Evolutionary conservation across 2,329 filamentous ascomycete species (phyloP), one percentile per base, ranked within the genome.

Genomic region (Exophiala lecanii-corni): DNA sequence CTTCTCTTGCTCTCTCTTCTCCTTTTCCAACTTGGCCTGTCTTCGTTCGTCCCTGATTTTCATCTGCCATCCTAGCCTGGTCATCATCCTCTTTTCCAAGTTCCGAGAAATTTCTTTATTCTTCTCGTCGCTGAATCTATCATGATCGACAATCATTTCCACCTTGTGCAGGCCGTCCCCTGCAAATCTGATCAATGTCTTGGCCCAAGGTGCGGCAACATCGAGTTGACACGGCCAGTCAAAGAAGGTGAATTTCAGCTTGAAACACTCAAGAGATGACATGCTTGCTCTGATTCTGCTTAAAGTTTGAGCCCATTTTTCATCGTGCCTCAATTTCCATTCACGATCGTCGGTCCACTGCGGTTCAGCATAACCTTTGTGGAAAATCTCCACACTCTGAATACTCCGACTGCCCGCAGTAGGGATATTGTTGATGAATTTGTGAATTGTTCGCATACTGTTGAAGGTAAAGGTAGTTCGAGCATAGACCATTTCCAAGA

Each of bases 351-450:
- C 45, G 36, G 52, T 47, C 40, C 37, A 37, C 10, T 36, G 15
- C n/a, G 54, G 54, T 37, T 55, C 50, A 10, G 47, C 51, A 34
- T 57, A 55, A 3, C 52, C 51, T 7, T 19, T 30, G 17, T 56
- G 46, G 13, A 26, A 39, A 12, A 57, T 43, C 26, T 53, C 48
- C 6, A 57, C 16, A n/a, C 40, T 46, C 28, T 32, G 61, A 17
- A 62, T 64, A 30, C 68, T 68, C 12, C 59, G 73, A 49, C 68
- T 67, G 41, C 64, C 62, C 32, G 59, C 73, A 48, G 64, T 70
- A 41, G 69, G 66, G 32, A 58, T 51, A 36, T 57, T 56, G 18
- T 39, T 49, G 36, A 57, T 57, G 44, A 63, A 65, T 30, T 66
- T 69, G 54, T 71, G 64, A 56, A 70, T 58, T 45, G 56, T 38